Evolutionary conservation across 495 filamentous ascomycete genomes (phyloP), one percentile per base, ranked within the genome.

Genomic region (Glonium stellatum): DNA sequence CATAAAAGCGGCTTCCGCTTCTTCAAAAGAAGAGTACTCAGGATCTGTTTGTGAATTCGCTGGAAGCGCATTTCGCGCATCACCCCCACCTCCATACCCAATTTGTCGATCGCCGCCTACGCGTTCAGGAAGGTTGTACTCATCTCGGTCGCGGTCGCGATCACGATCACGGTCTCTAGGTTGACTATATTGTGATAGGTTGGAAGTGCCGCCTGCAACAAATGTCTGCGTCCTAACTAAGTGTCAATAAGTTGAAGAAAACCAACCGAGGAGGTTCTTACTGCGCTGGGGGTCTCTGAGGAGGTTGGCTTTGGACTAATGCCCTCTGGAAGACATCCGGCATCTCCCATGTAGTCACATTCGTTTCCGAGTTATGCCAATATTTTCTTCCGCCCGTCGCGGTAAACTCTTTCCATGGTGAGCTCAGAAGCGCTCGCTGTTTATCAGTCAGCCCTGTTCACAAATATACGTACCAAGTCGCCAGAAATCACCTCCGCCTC

Each of bases 331-430:
- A 90, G 76, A 90, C 92, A 55, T 79, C 84, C 55, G 92, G 92
- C 81, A 96, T 95, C 58, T 91, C 87, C 93, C 93, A 98, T 52
- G 88, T 88, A 72, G 89, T 97, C 75, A 89, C 81, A 76, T 93
- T 92, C 39, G 84, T 92, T 69, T 96, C 87, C 2, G 84, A 87
- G 71, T 97, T 90, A 71, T 88, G 84, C 90, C 92, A 98, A 70
- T 98, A 98, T 69, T 92, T 90, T 64, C 86, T 82, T 23, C 92
- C 95, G 55, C 84, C 88, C 58, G 89, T 85, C 41, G 88, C 82
- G 11, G 87, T 90, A 66, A 96, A 90, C 72, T 96, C 91, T 66
- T 91, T 96, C 90, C 90, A 98, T 55, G 91, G 88, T 50, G 92
- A 87, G 62, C 85, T 86, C 48, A 87, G 80, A 36, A 95, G 76